Evolutionary conservation across 1,284 basidiomycete species (phyloP).

Genomic region (Apiotrichum montevideense): DNA sequence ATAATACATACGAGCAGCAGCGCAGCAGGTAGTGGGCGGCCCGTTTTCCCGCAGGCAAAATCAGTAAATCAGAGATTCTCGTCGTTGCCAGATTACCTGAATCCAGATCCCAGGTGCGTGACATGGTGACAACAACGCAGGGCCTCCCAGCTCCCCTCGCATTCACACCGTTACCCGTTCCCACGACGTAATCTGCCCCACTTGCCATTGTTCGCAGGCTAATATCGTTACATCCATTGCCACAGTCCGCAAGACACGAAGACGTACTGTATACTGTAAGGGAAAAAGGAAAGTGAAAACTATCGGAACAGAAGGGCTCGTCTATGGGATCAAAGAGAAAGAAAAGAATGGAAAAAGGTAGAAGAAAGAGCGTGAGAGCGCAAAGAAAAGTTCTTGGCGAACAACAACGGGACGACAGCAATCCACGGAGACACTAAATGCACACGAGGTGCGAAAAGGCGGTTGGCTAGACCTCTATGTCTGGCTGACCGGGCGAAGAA

Average conservation of each 20-base stretch:
- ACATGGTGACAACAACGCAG: too few relatives aligned
- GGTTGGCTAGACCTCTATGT: not conserved
- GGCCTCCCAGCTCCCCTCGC: too few relatives aligned
- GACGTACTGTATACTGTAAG: not conserved
- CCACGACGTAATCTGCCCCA: too few relatives aligned
- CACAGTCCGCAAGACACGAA: constrained; percentile 2
- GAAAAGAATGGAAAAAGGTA: not conserved
- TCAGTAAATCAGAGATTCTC: too few relatives aligned
- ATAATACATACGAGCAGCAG: too few relatives aligned
- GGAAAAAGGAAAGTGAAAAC: not conserved
- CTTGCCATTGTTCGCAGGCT: too few relatives aligned
- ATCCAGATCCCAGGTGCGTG: too few relatives aligned
- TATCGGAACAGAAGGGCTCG: not conserved
- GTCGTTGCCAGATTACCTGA: too few relatives aligned
- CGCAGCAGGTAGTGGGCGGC: too few relatives aligned
- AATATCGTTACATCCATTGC: constrained; percentile 1
- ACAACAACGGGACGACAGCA: constrained; percentile 1
- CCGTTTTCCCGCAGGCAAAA: too few relatives aligned
- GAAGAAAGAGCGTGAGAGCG: not conserved
- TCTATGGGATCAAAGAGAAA: not conserved
- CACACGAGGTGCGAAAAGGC: not conserved
- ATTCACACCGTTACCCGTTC: too few relatives aligned
- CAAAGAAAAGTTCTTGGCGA: not conserved
- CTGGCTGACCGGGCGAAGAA: not conserved
- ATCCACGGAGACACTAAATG: not conserved